phyloP scores from a whole-genome alignment of 352 stramenopile genomes.

The Globisporangium orthogonon region DNA sequence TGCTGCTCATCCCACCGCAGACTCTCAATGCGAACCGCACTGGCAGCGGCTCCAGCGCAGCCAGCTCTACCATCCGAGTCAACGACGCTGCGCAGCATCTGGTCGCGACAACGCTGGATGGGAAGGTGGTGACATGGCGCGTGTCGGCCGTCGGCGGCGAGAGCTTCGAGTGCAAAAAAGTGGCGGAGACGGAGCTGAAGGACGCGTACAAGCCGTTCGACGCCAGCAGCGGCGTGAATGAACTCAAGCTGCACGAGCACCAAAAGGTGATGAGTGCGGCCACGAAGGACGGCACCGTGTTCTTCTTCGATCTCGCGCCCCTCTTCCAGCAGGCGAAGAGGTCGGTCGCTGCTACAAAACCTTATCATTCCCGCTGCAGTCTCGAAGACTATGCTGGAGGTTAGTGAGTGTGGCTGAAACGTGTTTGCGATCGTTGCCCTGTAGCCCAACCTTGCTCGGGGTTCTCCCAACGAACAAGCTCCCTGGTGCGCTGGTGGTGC shows the following conservation, averaged over 20 bases:
- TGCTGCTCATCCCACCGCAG: slow-evolving; percentile 48
- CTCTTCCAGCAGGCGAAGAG: slow-evolving; percentile 46
- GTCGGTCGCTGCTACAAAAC: slow-evolving; percentile 11
- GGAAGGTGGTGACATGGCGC: slow-evolving; percentile 48
- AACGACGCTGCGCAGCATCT: slow-evolving; percentile 20
- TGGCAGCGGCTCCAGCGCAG: slow-evolving; percentile 19
- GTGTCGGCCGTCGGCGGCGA: slow-evolving; percentile 24
- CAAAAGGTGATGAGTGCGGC: slow-evolving; percentile 50
- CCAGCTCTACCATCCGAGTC: slow-evolving; percentile 7
- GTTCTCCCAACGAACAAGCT: slow-evolving; percentile 52
- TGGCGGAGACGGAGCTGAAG: slow-evolving; percentile 53
- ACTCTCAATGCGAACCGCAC: slow-evolving; percentile 26
- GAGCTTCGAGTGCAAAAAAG: slow-evolving; percentile 39
- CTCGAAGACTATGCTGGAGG: no score
- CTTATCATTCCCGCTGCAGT: neutral
- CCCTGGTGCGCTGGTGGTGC: slow-evolving; percentile 30
- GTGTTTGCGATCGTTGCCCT: neutral
- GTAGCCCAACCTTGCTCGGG: slow-evolving; percentile 29
- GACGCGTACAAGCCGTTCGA: slow-evolving; percentile 57
- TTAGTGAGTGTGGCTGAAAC: neutral
- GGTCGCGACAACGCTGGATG: slow-evolving; percentile 50
- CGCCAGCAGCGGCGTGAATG: slow-evolving; percentile 40
- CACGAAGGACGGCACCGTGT: slow-evolving; percentile 58
- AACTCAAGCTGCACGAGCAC: slow-evolving; percentile 56
- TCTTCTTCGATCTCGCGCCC: slow-evolving; percentile 57